Conservation (phyloP, 768 basidiomycete genomes). For the Phaffia australis region DNA sequence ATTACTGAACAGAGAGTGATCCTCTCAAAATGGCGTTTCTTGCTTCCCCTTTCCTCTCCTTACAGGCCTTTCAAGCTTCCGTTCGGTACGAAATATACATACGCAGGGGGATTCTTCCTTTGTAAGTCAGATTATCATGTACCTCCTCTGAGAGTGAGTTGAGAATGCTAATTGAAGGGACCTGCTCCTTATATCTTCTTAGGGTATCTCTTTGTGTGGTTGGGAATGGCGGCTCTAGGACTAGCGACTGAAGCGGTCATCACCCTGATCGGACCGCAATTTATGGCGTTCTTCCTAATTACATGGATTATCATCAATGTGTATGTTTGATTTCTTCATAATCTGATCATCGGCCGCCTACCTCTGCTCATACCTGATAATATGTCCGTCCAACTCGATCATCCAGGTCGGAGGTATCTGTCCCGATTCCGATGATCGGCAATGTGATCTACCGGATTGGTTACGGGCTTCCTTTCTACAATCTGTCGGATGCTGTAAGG, state of each 20-base stretch:
- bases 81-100: conserved; percentile 27
- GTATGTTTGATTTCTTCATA: conserved; percentile 12
- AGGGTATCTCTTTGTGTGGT: not conserved
- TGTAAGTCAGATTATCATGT: conserved; percentile 33
- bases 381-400: not conserved
- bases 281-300: conserved; percentile 38
- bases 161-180: not conserved
- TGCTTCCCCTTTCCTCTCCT: too few species aligned
- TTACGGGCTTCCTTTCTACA: conserved; percentile 61
- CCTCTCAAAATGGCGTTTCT: too few species aligned
- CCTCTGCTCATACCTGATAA: not conserved
- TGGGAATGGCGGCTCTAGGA: conserved; percentile 37
- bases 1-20: too few species aligned
- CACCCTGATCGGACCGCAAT: conserved; percentile 38
- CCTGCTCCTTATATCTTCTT: not conserved
- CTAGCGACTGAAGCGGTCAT: conserved; percentile 38
- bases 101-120: conserved; percentile 38
- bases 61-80: conserved; percentile 21
- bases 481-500: conserved; percentile 52
- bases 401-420: conserved; percentile 35
- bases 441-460: conserved; percentile 43
- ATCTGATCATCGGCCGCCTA: not conserved
- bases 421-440: conserved; percentile 45
- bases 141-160: conserved; percentile 29
- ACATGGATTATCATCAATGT: conserved; percentile 30